Percentiles rank a stretch among this genome's conserved stretches.
Evolutionary conservation across 2,329 filamentous ascomycete genomes (phyloP).

Genomic region (Sarocladiaceae sp.): DNA sequence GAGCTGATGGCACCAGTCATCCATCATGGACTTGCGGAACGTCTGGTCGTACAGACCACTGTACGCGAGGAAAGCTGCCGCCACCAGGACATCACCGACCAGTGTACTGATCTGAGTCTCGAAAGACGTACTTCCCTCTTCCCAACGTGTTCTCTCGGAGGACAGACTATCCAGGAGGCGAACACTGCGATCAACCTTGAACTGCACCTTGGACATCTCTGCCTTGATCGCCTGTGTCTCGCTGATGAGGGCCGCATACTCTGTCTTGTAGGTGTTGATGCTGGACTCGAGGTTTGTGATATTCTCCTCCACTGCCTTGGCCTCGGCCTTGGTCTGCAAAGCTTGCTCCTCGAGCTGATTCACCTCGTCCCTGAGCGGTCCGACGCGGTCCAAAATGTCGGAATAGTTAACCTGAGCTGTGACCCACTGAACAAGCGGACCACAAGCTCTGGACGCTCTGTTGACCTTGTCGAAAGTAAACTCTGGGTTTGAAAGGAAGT

Average conservation of each 20-base stretch:
- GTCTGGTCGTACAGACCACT: constrained; percentile 96
- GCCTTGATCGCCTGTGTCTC: constrained; percentile 96
- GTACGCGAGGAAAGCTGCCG: constrained; percentile 96
- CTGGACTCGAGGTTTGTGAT: constrained; percentile 80
- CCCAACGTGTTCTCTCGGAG: constrained; percentile 89
- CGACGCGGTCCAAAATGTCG: constrained; percentile 92
- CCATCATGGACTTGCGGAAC: constrained; percentile 94
- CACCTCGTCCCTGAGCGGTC: constrained; percentile 87
- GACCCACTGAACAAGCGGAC: constrained; percentile 95
- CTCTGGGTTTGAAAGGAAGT: constrained; percentile 86
- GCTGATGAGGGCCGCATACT: constrained; percentile 93
- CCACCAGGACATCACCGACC: constrained; percentile 89
- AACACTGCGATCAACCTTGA: constrained; percentile 96
- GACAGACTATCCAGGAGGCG: constrained; percentile 90
- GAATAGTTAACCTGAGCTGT: constrained; percentile 95
- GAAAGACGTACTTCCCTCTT: constrained; percentile 95
- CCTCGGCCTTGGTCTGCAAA: constrained; percentile 86
- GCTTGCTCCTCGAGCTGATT: constrained; percentile 79
- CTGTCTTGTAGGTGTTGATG: constrained; percentile 90
- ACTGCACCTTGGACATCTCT: constrained; percentile 93
- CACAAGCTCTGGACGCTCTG: constrained; percentile 92
- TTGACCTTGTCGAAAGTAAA: constrained; percentile 97
- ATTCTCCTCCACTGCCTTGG: constrained; percentile 82
- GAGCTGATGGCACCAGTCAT: constrained; percentile 94
- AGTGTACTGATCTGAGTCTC: constrained; percentile 96